Evolutionary conservation across 1,284 basidiomycete genomes (phyloP).

Genomic region (Cryptococcus sp.): DNA sequence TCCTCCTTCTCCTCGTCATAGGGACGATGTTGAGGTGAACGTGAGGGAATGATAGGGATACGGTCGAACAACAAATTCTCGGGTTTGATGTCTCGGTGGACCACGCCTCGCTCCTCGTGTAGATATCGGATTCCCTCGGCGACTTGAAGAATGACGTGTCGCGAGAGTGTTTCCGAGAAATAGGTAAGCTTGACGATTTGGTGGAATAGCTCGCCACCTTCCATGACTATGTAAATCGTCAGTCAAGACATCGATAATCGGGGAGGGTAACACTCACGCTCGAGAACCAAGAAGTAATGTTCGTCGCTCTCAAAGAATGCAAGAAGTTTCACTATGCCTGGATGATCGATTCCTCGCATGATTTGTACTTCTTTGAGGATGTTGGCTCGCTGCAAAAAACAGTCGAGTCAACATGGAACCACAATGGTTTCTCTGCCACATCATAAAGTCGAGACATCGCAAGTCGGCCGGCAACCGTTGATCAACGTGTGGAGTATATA

Average conservation of each 20-base stretch:
- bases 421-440: neutral
- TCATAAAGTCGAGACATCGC: neutral
- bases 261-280: slow-evolving; percentile 62
- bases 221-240: slow-evolving; percentile 68
- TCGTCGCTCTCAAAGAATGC: slow-evolving; percentile 90
- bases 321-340: slow-evolving; percentile 82
- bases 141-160: slow-evolving; percentile 97
- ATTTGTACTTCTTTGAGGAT: slow-evolving; percentile 99
- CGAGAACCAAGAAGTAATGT: slow-evolving; percentile 92
- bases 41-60: slow-evolving; percentile 90
- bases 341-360: slow-evolving; percentile 93
- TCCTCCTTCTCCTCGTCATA: slow-evolving; percentile 99
- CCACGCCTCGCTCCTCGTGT: slow-evolving; percentile 96
- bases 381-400: slow-evolving; percentile 78
- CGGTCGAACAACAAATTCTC: slow-evolving; percentile 95
- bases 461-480: too few species aligned
- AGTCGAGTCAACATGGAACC: slow-evolving; percentile 3
- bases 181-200: slow-evolving; percentile 99
- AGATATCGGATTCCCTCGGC: slow-evolving; percentile 93
- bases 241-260: slow-evolving; percentile 1
- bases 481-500: neutral
- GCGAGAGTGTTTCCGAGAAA: slow-evolving; percentile 90
- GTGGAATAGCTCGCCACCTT: slow-evolving; percentile 97
- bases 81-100: slow-evolving; percentile 98
- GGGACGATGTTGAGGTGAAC: slow-evolving; percentile 71